Conservation (phyloP, 805 yeast genomes). For the Geotrichum ghanense region DNA sequence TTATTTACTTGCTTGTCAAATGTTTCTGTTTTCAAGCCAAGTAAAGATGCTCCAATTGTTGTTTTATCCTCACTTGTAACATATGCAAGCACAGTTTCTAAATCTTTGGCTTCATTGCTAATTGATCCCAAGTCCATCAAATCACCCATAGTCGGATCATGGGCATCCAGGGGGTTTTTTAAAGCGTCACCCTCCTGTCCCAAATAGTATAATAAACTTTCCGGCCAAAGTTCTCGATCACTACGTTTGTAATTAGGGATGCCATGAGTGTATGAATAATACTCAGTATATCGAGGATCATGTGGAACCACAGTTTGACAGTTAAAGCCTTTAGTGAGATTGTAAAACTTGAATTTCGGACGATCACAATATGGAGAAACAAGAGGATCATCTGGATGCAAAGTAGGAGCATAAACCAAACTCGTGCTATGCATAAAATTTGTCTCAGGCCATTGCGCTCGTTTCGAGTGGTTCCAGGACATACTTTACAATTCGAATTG, state of each 20-base stretch:
- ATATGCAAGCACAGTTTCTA: background rate
- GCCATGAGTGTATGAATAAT: background rate
- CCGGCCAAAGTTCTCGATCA: background rate
- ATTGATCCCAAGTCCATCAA: background rate
- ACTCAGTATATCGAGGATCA: background rate
- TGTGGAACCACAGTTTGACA: background rate
- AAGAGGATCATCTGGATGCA: background rate
- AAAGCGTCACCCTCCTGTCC: background rate
- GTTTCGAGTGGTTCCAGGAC: background rate
- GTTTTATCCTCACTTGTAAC: background rate
- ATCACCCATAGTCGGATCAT: background rate
- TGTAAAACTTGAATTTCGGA: background rate
- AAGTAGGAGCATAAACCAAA: background rate
- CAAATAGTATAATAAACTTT: background rate
- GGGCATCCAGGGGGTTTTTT: background rate
- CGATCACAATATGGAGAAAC: background rate
- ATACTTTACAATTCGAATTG: no score
- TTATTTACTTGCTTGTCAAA: no score
- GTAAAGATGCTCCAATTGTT: background rate
- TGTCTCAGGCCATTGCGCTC: background rate
- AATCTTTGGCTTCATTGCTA: background rate
- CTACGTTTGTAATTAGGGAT: background rate
- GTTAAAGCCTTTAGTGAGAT: background rate
- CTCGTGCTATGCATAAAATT: background rate
- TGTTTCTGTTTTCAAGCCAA: background rate